Evolutionary conservation across 1,139 yeast species (phyloP).

Genomic region (Petasospora rhodanensis): DNA sequence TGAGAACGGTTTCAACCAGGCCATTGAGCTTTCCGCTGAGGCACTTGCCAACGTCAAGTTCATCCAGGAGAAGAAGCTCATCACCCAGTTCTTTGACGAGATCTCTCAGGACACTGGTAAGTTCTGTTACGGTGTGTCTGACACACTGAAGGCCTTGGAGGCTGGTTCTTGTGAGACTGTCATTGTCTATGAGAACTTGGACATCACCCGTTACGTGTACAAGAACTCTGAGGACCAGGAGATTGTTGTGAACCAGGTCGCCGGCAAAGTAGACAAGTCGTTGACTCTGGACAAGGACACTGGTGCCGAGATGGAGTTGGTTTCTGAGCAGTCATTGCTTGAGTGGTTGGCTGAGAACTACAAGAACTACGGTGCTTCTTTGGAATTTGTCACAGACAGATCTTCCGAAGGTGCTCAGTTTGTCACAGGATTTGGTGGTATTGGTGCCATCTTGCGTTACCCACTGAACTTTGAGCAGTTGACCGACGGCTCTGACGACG

Average conservation of each 20-base stretch:
- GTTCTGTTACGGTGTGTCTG: slow-evolving; percentile 96
- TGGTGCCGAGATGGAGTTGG: slow-evolving; percentile 31
- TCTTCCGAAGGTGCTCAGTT: slow-evolving; percentile 98
- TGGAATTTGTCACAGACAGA: slow-evolving; percentile 94
- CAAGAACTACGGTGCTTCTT: slow-evolving; percentile 86
- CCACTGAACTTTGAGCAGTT: slow-evolving; percentile 95
- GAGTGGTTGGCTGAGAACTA: slow-evolving; percentile 99
- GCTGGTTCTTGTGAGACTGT: slow-evolving; percentile 92
- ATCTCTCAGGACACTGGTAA: slow-evolving; percentile 95
- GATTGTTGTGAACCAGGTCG: slow-evolving; percentile 68
- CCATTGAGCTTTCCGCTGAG: slow-evolving; percentile 95
- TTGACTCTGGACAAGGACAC: slow-evolving; percentile 78
- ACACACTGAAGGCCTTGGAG: slow-evolving; percentile 91
- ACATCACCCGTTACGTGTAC: slow-evolving; percentile 75
- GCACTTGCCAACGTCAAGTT: slow-evolving; percentile 94
- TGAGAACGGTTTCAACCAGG: slow-evolving; percentile 98
- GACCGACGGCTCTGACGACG: slow-evolving; percentile 84
- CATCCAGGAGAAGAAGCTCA: slow-evolving; percentile 95
- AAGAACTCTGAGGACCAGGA: slow-evolving; percentile 81
- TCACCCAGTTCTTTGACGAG: slow-evolving; percentile 89
- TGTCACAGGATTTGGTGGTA: slow-evolving; percentile 97
- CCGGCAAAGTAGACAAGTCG: slow-evolving; percentile 68
- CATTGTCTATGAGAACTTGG: slow-evolving; percentile 90
- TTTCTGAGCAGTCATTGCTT: slow-evolving; percentile 43
- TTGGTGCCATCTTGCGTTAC: slow-evolving; percentile 93